These are phyloP conservation scores for Tylopilus plumbeoviolaceoides DNA, from an alignment of 768 basidiomycete genomes.

Conservation along the genomic window DNA sequence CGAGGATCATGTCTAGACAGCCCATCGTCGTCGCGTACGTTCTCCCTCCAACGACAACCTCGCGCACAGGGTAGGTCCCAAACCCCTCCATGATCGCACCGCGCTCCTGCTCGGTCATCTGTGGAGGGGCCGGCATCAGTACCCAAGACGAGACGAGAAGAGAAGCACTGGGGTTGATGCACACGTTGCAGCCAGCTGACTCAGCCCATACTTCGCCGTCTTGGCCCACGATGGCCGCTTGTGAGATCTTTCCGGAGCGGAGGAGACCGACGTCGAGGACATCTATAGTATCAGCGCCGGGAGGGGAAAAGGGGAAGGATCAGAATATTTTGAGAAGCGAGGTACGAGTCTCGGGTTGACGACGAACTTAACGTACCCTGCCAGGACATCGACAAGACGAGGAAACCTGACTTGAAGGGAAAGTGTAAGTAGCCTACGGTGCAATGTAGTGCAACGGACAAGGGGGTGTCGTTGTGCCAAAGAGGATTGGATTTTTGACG, in stretches of 20 bases:
- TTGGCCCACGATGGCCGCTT: constrained; percentile 52
- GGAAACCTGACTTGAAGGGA: too few relatives aligned
- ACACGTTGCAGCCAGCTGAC: constrained; percentile 25
- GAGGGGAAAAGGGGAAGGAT: not conserved
- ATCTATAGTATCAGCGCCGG: constrained; percentile 27
- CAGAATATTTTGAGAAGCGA: not conserved
- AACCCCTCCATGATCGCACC: constrained; percentile 19
- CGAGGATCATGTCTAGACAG: constrained; percentile 23
- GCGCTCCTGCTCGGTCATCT: constrained; percentile 25
- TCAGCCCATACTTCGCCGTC: constrained; percentile 32
- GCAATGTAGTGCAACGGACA: too few relatives aligned
- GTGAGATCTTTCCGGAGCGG: constrained; percentile 64
- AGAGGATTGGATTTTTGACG: too few relatives aligned
- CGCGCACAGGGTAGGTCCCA: constrained; percentile 15
- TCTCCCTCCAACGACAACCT: constrained; percentile 22
- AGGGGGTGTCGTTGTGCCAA: not conserved
- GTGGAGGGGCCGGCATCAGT: not conserved
- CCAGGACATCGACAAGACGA: constrained; percentile 23
- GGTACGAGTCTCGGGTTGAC: not conserved
- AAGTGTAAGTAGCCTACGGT: too few relatives aligned
- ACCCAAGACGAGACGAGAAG: too few relatives aligned
- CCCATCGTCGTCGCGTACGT: constrained; percentile 27
- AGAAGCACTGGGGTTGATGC: not conserved
- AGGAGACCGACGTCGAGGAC: constrained; percentile 83
- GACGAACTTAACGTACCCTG: constrained; percentile 26